Evolutionary conservation across 805 yeast species (phyloP), one percentile per base, ranked within the genome.

Genomic region (Kodamaea kakaduensis): DNA sequence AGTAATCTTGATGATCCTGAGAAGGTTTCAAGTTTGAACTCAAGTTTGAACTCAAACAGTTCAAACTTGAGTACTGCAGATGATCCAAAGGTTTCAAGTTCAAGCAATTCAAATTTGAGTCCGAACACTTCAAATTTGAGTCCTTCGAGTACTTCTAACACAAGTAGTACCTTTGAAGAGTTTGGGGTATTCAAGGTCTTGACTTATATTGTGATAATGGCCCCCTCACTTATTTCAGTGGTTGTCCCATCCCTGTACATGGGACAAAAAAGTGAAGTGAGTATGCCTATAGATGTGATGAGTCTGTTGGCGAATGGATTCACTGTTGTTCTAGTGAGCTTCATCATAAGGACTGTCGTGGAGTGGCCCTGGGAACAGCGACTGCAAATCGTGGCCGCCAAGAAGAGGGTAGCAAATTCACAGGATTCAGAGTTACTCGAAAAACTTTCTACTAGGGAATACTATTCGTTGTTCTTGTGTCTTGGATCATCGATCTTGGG

Each of bases 321-420:
- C 14, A 53, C 60, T 5, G 48, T 66, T 3, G 16, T 57, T 6
- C 25, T 61, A n/a, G 49, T 64, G 1, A 52, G 64, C 17, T 60
- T 64, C 60, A 45, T 54, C 2, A 48, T 65, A 9, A 54, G 56
- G 34, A 58, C 58, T 22, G 32, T 59, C 0, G 46, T 58, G 10
- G 69, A 64, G 30, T 65, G 70, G 71, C 71, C 71, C 0, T 64
- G 69, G 67, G 44, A 45, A n/a, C 65, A 70, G 71, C 45, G 56
- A 12, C 33, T 41, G 5, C 59, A 54, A 26, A 48, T 65, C 9
- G 42, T 43, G 20, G 42, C 37, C 1, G 34, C 46, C 9, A 51
- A 50, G 28, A 14, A 13, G 6, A 43, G 33, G 22, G 31, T 52
- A 17, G 31, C 52, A 17, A 25, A 28, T n/a, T 23, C 18, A 18